Evolutionary conservation across 1,284 basidiomycete species (phyloP), one percentile per base, ranked within the genome.

Genomic region (Cutaneotrichosporon dermatis): DNA sequence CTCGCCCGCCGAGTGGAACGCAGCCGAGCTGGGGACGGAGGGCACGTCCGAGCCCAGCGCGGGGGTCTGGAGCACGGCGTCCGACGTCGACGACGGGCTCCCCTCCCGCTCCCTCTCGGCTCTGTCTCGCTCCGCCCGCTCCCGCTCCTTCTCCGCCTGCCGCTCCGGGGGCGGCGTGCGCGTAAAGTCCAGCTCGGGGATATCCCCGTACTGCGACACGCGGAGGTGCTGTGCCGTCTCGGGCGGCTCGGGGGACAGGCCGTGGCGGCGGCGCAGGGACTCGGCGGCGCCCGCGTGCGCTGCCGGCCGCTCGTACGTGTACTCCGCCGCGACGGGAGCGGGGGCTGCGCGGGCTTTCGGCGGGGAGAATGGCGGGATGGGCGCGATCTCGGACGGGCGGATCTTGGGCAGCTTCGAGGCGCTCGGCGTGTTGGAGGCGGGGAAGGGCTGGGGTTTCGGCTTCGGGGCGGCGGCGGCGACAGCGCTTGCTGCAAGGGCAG

Each of bases 151-250:
- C 34, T 13, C 13, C 3, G n/a, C 46, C 4, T 36, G 25, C 13
- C 12, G 46, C 6, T 51, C 50, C 3, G 50, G 37, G 9, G 50
- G 50, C 15, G 50, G 50, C 4, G 50, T 40, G 15, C 39, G 50
- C 15, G 50, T 51, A 33, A 41, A 51, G 50, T 51, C 50, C 4
- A 51, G 16, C 11, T 51, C 50, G 16, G 50, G 50, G 15, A 51
- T 40, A 12, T 40, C 50, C 10, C 36, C 36, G 37, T 51, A 51
- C n/a, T n/a, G n/a, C 35, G 35, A 36, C 35, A 51, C 49, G n/a
- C 37, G 49, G 8, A 51, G n/a, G 15, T 51, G 49, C 4, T 36
- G 49, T 1, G 49, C 35, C 15, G 40, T 15, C 37, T 51, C 37
- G 11, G 50, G 37, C 3, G 50, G 50, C 7, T 51, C 50, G 5